phyloP scores from a whole-genome alignment of 306 rosid species.

The Hylodesmum podocarpum region DNA sequence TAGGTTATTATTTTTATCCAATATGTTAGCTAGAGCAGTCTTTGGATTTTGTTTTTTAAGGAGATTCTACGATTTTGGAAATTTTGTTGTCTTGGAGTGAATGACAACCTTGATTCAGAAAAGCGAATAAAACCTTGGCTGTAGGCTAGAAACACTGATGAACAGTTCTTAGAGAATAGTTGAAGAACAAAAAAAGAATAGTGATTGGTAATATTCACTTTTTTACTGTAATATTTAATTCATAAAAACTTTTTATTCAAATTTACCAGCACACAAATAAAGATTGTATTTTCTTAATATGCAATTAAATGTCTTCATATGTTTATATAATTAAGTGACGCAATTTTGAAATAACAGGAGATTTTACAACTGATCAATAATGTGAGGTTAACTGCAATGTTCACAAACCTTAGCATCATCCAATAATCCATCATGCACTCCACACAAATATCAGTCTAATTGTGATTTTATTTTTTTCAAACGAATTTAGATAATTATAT shows the following conservation, averaged over 20 bases:
- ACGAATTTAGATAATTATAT: background rate
- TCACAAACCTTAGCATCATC: constrained; percentile 15
- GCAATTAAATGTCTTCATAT: background rate
- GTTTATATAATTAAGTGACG: no score
- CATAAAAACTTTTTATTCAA: background rate
- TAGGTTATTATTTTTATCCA: background rate
- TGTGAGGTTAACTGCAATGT: background rate
- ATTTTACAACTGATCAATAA: no score
- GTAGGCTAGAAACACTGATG: background rate
- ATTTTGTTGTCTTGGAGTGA: background rate
- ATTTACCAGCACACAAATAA: background rate
- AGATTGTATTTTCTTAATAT: background rate
- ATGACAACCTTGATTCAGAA: background rate
- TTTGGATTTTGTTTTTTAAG: background rate
- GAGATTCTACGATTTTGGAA: background rate
- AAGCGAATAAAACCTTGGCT: background rate
- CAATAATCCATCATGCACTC: background rate
- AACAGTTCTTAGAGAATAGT: background rate
- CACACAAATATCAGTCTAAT: background rate
- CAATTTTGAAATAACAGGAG: no score
- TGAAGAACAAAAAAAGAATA: background rate
- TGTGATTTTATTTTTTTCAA: constrained; percentile 1
- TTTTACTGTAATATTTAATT: background rate
- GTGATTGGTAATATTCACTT: background rate
- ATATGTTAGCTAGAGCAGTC: background rate